Percentiles rank a stretch among this genome's conserved stretches.
Conservation (phyloP, 1,139 yeast species). For the Lipomyces yarrowii region DNA sequence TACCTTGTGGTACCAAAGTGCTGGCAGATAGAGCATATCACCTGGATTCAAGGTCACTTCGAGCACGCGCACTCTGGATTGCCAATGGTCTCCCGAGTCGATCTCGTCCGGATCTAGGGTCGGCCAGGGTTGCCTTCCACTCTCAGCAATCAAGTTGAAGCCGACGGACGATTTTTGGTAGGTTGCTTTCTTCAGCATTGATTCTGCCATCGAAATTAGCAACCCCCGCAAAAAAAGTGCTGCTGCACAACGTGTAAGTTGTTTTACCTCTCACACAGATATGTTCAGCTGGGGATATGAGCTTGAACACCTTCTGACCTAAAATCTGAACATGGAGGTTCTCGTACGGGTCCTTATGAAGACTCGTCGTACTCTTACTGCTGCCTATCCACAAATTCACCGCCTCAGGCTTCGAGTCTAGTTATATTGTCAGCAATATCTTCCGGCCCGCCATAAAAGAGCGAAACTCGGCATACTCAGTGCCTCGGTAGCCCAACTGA, state of each 20-base stretch:
- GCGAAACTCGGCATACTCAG: constrained; percentile 33
- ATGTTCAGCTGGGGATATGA: constrained; percentile 42
- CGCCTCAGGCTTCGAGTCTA: constrained; percentile 39
- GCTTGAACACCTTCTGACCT: constrained; percentile 43
- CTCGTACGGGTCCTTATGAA: constrained; percentile 45
- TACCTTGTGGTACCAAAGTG: constrained; percentile 48
- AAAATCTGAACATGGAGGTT: constrained; percentile 44
- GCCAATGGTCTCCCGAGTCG: constrained; percentile 14
- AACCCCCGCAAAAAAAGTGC: too few species aligned
- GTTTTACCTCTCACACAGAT: constrained; percentile 23
- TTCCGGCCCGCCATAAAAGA: background rate
- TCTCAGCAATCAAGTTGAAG: background rate
- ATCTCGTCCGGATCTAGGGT: constrained; percentile 22
- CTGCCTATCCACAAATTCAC: constrained; percentile 48
- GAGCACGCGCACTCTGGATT: constrained; percentile 18
- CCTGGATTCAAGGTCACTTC: constrained; percentile 43
- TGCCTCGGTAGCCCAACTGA: constrained; percentile 38
- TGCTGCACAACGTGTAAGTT: too few species aligned
- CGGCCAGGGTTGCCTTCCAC: constrained; percentile 25
- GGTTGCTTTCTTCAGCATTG: constrained; percentile 12
- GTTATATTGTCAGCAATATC: background rate
- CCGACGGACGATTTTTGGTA: constrained; percentile 9
- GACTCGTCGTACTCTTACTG: constrained; percentile 42
- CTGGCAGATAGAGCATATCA: constrained; percentile 46
- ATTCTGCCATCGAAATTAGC: background rate